These are phyloP conservation scores for Stagonosporopsis cucurbitacearum DNA, from an alignment of 2,329 filamentous ascomycete species.

Conservation along the genomic window DNA sequence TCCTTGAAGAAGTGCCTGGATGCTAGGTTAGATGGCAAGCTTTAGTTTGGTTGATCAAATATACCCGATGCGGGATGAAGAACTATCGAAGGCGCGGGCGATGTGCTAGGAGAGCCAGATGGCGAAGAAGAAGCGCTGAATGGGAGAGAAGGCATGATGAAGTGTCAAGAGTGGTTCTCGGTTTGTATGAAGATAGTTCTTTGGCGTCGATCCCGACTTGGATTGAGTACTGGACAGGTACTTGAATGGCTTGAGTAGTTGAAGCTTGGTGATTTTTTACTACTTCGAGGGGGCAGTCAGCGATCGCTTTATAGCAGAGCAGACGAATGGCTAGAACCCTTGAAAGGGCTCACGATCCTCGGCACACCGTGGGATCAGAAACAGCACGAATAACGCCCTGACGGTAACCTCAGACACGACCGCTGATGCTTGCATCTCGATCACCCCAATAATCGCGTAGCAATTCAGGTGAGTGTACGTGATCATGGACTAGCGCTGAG, in stretches of 20 bases:
- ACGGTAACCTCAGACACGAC: conserved; percentile 37
- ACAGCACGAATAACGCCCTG: conserved; percentile 37
- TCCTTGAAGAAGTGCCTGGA: conserved; percentile 42
- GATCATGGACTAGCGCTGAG: conserved; percentile 37
- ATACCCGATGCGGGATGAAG: conserved; percentile 50
- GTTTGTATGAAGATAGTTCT: conserved; percentile 42
- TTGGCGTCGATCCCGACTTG: conserved; percentile 39
- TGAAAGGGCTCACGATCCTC: conserved; percentile 26
- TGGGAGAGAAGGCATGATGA: conserved; percentile 49
- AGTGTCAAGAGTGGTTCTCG: conserved; percentile 29
- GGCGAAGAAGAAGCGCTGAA: conserved; percentile 46
- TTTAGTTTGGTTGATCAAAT: conserved; percentile 47
- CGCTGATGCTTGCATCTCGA: conserved; percentile 44
- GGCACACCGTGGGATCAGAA: conserved; percentile 42
- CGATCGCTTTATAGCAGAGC: conserved; percentile 44
- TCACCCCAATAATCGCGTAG: conserved; percentile 36
- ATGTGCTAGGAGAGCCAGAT: conserved; percentile 42
- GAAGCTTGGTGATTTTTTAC: conserved; percentile 32
- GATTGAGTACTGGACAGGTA: conserved; percentile 20
- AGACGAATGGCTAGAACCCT: conserved; percentile 21
- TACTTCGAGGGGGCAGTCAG: conserved; percentile 35
- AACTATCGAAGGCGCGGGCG: conserved; percentile 48
- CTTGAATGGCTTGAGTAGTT: conserved; percentile 27
- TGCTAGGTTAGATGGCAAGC: conserved; percentile 45
- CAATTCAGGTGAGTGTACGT: conserved; percentile 24